Evolutionary conservation across 225 moss, liverwort and hornwort genomes (phyloP).

Genomic region (Climacium dendroides): DNA sequence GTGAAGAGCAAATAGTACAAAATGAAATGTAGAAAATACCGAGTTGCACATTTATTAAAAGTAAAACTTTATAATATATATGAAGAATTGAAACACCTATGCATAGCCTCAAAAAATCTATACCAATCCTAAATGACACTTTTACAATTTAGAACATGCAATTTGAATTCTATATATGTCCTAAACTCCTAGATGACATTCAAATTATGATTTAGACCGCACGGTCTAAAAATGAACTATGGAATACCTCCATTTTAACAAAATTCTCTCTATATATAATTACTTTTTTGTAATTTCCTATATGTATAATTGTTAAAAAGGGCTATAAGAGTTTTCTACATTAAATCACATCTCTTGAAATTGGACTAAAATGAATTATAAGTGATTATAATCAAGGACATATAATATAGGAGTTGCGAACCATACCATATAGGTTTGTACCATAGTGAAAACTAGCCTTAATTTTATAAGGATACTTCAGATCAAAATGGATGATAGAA

Average conservation of each 20-base stretch:
- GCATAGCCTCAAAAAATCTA: neutral
- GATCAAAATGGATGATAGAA: neutral
- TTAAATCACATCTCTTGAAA: neutral
- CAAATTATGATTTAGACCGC: too few relatives aligned
- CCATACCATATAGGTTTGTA: fast-evolving
- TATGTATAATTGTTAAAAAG: too few relatives aligned
- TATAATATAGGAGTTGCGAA: fast-evolving
- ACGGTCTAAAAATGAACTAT: too few relatives aligned
- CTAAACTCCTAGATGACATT: too few relatives aligned
- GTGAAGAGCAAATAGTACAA: neutral
- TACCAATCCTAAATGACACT: too few relatives aligned
- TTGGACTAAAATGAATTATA: neutral
- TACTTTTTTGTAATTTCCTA: neutral
- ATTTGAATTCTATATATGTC: too few relatives aligned
- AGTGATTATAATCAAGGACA: fast-evolving
- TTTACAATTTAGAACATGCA: too few relatives aligned
- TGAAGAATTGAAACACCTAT: neutral
- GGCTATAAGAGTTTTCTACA: fast-evolving
- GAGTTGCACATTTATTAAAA: neutral
- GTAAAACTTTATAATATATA: neutral
- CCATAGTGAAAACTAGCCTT: neutral
- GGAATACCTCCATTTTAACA: too few relatives aligned
- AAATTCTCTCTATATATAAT: neutral
- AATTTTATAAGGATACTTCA: fast-evolving
- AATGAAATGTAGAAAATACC: neutral